Conservation (phyloP, 495 filamentous ascomycete species). For the Penicillium subrubescens region DNA sequence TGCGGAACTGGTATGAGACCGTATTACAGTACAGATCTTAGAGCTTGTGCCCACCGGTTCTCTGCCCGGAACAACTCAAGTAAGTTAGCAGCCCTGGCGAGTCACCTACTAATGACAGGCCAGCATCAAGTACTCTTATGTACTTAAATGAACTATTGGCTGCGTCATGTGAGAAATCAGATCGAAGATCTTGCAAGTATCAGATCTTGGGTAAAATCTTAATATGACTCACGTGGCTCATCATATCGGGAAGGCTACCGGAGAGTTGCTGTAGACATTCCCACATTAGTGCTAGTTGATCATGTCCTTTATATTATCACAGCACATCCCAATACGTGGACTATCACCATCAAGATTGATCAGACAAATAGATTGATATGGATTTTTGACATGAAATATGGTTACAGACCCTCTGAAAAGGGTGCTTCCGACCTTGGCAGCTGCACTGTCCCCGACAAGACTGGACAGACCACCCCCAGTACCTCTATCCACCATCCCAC, state of each 20-base stretch:
- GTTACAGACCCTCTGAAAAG: conserved; percentile 29
- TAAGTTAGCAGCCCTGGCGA: too few relatives aligned
- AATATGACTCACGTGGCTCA: neutral
- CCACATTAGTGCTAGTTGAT: too few relatives aligned
- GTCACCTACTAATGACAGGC: neutral
- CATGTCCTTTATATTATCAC: too few relatives aligned
- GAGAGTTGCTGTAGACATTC: neutral
- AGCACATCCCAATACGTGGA: too few relatives aligned
- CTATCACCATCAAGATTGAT: neutral
- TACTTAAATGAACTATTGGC: neutral
- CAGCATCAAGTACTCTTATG: too few relatives aligned
- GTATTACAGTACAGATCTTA: conserved; percentile 4
- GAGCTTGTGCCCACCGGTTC: neutral
- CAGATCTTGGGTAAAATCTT: neutral
- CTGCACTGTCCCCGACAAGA: neutral
- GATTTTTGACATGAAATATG: conserved; percentile 31
- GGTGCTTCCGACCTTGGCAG: conserved; percentile 18
- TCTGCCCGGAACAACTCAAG: neutral
- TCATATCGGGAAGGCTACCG: neutral
- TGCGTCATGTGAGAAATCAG: neutral
- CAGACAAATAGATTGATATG: neutral
- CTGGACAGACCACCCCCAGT: neutral
- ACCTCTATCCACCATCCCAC: neutral
- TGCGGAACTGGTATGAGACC: neutral
- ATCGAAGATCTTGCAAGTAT: neutral